phyloP scores from a whole-genome alignment of 1,139 yeast genomes.

The Spencermartinsiella ligniputridi region DNA sequence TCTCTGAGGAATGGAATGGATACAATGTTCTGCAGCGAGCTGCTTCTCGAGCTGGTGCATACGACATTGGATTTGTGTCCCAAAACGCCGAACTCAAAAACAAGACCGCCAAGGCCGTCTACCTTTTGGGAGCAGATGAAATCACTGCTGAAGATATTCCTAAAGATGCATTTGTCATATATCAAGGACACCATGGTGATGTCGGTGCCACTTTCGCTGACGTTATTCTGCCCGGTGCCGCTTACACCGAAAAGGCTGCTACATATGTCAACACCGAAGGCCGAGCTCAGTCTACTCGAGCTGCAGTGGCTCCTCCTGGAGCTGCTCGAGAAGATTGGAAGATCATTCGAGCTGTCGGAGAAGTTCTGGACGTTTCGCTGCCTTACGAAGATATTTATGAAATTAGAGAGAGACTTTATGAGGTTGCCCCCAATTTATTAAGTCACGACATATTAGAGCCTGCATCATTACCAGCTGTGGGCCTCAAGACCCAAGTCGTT shows the following conservation, averaged over 20 bases:
- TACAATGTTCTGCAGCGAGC: conserved; percentile 77
- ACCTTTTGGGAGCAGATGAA: conserved; percentile 84
- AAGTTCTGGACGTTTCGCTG: conserved; percentile 64
- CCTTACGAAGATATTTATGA: conserved; percentile 75
- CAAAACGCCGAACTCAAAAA: conserved; percentile 45
- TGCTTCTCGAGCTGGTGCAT: conserved; percentile 82
- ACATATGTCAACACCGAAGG: conserved; percentile 93
- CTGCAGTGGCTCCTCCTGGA: conserved; percentile 89
- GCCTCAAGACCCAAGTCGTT: conserved; percentile 45
- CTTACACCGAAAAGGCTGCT: conserved; percentile 83
- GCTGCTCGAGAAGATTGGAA: conserved; percentile 93
- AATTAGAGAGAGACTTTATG: conserved; percentile 66
- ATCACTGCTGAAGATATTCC: conserved; percentile 66
- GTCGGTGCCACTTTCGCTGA: conserved; percentile 86
- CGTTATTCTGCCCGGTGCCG: conserved; percentile 82
- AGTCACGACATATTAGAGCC: conserved; percentile 76
- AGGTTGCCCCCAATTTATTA: conserved; percentile 76
- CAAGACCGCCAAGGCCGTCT: conserved; percentile 68
- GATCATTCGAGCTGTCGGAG: conserved; percentile 77
- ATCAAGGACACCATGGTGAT: conserved; percentile 94
- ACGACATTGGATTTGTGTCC: conserved; percentile 75
- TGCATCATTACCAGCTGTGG: conserved; percentile 48
- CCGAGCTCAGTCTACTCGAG: conserved; percentile 79
- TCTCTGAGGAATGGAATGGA: conserved; percentile 78
- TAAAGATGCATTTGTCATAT: conserved; percentile 79